Percentiles rank a stretch among this genome's conserved stretches.
Conservation (phyloP, 106 monocot genomes). For the Hemerocallis citrina region DNA sequence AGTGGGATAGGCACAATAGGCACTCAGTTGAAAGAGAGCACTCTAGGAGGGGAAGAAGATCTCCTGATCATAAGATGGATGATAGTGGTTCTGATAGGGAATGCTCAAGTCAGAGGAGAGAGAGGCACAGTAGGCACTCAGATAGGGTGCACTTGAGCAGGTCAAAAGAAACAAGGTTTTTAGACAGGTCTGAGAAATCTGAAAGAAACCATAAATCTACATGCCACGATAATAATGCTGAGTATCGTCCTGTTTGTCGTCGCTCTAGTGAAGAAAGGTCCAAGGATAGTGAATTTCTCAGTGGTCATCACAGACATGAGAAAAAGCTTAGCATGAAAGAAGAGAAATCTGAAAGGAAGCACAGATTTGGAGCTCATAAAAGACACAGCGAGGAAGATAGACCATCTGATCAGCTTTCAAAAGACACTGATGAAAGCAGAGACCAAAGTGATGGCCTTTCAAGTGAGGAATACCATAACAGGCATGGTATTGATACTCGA, state of each 20-base stretch:
- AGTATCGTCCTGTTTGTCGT: neutral
- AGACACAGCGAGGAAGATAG: neutral
- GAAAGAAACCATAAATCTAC: conserved; percentile 12
- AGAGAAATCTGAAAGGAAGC: conserved; percentile 5
- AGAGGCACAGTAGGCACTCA: too few relatives aligned
- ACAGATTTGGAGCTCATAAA: neutral
- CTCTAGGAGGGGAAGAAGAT: conserved; percentile 15
- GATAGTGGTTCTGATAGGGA: too few relatives aligned
- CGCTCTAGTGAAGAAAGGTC: conserved; percentile 7
- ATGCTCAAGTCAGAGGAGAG: too few relatives aligned
- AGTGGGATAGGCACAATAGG: neutral
- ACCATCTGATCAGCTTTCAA: conserved; percentile 10
- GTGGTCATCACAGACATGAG: conserved; percentile 2
- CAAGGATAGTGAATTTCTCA: neutral
- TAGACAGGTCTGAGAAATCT: conserved; percentile 7
- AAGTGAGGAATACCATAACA: conserved; percentile 10
- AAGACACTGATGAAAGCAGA: conserved; percentile 1
- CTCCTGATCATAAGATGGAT: too few relatives aligned
- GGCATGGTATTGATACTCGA: conserved; percentile 5
- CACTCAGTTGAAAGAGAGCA: conserved; percentile 9
- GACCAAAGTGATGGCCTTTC: conserved; percentile 3
- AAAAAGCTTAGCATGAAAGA: conserved; percentile 1
- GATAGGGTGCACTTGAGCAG: too few relatives aligned
- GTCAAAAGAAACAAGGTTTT: conserved; percentile 20
- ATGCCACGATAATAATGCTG: conserved; percentile 4